Conservation (phyloP, 2,329 filamentous ascomycete species). For the Scedosporium minutisporum region DNA sequence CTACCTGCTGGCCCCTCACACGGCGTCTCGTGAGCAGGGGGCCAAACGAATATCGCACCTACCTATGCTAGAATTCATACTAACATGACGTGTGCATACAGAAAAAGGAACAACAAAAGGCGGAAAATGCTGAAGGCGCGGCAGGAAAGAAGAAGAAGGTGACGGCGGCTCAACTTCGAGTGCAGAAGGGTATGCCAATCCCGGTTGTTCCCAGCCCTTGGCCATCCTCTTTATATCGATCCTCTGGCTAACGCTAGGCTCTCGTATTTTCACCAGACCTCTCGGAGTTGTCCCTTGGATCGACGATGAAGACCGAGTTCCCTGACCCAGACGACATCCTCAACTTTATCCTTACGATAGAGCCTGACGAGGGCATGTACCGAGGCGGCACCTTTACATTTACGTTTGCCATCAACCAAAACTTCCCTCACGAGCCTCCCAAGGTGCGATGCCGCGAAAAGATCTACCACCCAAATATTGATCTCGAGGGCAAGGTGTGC, state of each 20-base stretch:
- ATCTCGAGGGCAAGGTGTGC: slow-evolving; percentile 94
- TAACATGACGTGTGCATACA: slow-evolving; percentile 26
- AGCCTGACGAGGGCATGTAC: slow-evolving; percentile 82
- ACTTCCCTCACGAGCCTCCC: slow-evolving; percentile 93
- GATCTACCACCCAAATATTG: slow-evolving; percentile 99
- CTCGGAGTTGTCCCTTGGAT: slow-evolving; percentile 67
- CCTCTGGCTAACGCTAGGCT: neutral
- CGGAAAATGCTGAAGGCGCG: slow-evolving; percentile 67
- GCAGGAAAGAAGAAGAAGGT: slow-evolving; percentile 96
- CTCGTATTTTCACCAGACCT: slow-evolving; percentile 46
- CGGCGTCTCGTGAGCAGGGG: neutral
- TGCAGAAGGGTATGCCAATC: slow-evolving; percentile 70
- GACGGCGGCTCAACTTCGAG: slow-evolving; percentile 85
- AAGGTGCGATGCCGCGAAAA: slow-evolving; percentile 97
- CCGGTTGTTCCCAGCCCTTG: neutral
- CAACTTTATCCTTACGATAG: slow-evolving; percentile 72
- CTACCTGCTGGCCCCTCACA: neutral
- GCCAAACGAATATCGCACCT: neutral
- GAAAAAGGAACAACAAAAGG: slow-evolving; percentile 96
- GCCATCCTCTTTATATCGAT: neutral
- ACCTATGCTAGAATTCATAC: slow-evolving; percentile 7
- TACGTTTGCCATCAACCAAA: slow-evolving; percentile 83
- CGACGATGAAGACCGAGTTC: slow-evolving; percentile 74
- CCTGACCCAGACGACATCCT: slow-evolving; percentile 78
- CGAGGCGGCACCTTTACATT: slow-evolving; percentile 82